phyloP scores from a whole-genome alignment of 192 early-diverging fungal species.

The Pilaira anomala region DNA sequence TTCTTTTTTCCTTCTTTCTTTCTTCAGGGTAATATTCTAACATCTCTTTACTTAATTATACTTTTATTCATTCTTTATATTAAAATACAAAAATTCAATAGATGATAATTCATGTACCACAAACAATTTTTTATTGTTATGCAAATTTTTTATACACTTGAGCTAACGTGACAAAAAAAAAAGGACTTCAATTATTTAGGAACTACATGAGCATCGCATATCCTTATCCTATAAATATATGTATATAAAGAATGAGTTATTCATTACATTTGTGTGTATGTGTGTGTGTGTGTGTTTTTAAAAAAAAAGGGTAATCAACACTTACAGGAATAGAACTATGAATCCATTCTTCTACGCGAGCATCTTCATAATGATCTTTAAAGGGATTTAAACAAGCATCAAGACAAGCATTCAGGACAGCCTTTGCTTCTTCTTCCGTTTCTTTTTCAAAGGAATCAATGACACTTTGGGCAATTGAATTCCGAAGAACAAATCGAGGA shows the following conservation, averaged over 20 bases:
- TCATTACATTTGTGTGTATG: not conserved
- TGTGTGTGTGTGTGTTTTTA: no score
- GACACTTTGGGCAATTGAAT: conserved; percentile 73
- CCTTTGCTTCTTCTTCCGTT: conserved; percentile 31
- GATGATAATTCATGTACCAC: no score
- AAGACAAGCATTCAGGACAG: conserved; percentile 42
- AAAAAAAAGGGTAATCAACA: not conserved
- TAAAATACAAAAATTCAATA: no score
- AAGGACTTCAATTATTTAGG: not conserved
- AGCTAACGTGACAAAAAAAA: no score
- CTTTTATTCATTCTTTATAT: no score
- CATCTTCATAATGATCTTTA: conserved; percentile 39
- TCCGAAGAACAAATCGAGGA: conserved; percentile 74
- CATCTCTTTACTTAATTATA: no score
- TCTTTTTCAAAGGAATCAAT: conserved; percentile 50
- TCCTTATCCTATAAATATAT: not conserved
- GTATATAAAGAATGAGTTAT: not conserved
- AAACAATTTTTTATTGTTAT: no score
- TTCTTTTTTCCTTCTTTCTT: not conserved
- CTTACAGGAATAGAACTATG: conserved; percentile 33
- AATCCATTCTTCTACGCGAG: conserved; percentile 15
- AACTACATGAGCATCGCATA: conserved; percentile 18
- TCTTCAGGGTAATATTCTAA: not conserved
- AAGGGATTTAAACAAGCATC: conserved; percentile 58
- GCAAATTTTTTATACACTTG: no score